Evolutionary conservation across 768 basidiomycete genomes (phyloP).

Genomic region (Lactarius hengduanensis): DNA sequence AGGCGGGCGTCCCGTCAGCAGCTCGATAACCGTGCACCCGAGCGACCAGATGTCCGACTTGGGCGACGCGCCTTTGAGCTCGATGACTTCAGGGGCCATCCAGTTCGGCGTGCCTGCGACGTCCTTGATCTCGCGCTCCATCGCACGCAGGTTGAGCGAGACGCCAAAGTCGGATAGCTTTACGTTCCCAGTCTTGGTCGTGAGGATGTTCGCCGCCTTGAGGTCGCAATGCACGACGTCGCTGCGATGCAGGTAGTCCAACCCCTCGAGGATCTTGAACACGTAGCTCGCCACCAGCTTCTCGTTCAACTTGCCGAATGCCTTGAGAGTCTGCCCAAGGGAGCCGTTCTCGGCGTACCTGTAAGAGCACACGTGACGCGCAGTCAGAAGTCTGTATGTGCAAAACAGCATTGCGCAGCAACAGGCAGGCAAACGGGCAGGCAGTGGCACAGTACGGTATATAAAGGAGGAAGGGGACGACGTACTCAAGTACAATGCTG

Average conservation of each 20-base stretch:
- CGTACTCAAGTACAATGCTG: constrained; percentile 93
- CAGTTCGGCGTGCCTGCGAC: constrained; percentile 96
- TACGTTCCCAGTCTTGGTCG: constrained; percentile 96
- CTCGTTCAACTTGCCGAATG: constrained; percentile 94
- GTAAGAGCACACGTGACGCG: constrained; percentile 27
- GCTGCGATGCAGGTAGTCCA: constrained; percentile 87
- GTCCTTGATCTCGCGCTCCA: constrained; percentile 81
- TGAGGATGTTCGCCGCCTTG: constrained; percentile 98
- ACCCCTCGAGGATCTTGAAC: constrained; percentile 89
- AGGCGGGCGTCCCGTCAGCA: constrained; percentile 89
- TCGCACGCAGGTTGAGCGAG: constrained; percentile 89
- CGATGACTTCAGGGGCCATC: constrained; percentile 99
- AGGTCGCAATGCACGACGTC: constrained; percentile 97
- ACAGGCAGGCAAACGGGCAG: not conserved
- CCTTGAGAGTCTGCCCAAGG: constrained; percentile 86
- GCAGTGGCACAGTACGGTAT: constrained; percentile 10
- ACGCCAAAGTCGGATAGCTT: constrained; percentile 96
- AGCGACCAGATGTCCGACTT: constrained; percentile 97
- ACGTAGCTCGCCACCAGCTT: constrained; percentile 89
- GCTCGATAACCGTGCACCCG: constrained; percentile 91
- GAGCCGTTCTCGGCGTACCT: constrained; percentile 98
- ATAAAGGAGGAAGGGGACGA: constrained; percentile 28
- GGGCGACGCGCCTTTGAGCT: constrained; percentile 88
- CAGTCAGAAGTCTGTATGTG: not conserved
- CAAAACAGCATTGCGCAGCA: constrained; percentile 3